Evolutionary conservation across 208 protist genomes (phyloP).

Genomic region (Lotmaria passim): DNA sequence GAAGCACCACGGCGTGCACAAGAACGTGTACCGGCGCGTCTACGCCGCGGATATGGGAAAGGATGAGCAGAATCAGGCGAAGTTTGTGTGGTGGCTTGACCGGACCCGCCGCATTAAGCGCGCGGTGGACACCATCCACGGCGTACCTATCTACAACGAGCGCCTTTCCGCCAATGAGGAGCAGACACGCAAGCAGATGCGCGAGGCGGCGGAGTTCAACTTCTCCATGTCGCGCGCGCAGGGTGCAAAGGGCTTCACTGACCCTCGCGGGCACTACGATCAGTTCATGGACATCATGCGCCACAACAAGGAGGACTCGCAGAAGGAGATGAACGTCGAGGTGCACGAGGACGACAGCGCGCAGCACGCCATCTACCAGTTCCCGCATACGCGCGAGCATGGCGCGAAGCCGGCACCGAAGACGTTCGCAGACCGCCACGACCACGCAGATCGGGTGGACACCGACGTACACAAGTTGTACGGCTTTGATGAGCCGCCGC

Average conservation of each 20-base stretch:
- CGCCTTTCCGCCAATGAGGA: slow-evolving; percentile 82
- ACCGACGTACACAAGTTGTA: slow-evolving; percentile 45
- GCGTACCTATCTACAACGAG: slow-evolving; percentile 87
- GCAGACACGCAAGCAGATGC: slow-evolving; percentile 83
- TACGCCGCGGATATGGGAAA: slow-evolving; percentile 78
- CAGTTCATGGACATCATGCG: slow-evolving; percentile 72
- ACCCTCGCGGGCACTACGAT: slow-evolving; percentile 83
- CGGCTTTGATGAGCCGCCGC: slow-evolving; percentile 12
- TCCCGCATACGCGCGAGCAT: slow-evolving; percentile 73
- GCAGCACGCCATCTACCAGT: slow-evolving; percentile 63
- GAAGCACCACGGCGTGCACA: slow-evolving; percentile 47
- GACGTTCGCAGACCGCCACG: slow-evolving; percentile 34
- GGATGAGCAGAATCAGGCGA: slow-evolving; percentile 62
- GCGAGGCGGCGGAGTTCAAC: slow-evolving; percentile 87
- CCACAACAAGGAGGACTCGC: slow-evolving; percentile 53
- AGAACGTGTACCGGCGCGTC: slow-evolving; percentile 58
- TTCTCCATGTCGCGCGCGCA: slow-evolving; percentile 65
- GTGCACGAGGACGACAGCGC: slow-evolving; percentile 65
- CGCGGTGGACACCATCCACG: slow-evolving; percentile 81
- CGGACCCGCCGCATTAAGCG: slow-evolving; percentile 76
- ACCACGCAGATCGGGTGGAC: slow-evolving; percentile 44
- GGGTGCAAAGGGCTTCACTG: slow-evolving; percentile 84
- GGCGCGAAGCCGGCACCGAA: slow-evolving; percentile 44
- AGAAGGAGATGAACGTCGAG: slow-evolving; percentile 50
- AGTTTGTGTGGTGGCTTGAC: slow-evolving; percentile 88